These are phyloP conservation scores for Fragaria ananassa DNA, from an alignment of 306 rosid species.

Conservation along the genomic window DNA sequence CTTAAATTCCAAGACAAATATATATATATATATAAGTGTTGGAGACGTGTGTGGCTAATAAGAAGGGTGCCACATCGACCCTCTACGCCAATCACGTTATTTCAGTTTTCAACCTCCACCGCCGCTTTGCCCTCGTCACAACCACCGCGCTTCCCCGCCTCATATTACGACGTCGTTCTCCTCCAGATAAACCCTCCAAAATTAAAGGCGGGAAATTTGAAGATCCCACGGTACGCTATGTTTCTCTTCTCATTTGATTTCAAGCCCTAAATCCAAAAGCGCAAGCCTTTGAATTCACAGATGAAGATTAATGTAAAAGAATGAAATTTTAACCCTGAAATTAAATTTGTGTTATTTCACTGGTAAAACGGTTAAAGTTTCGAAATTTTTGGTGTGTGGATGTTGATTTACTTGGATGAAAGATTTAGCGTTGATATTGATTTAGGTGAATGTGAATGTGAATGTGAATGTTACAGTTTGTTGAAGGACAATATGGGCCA, in stretches of 20 bases:
- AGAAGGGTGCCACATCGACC: neutral
- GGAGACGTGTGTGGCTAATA: neutral
- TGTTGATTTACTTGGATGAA: neutral
- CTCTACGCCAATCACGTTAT: conserved; percentile 15
- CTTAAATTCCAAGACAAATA: no score
- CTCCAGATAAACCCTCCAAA: neutral
- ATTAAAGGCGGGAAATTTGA: neutral
- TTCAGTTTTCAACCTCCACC: conserved; percentile 3
- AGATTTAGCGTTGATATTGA: neutral
- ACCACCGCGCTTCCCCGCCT: neutral
- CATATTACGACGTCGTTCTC: neutral
- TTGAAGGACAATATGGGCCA: conserved; percentile 23
- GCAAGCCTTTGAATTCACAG: neutral
- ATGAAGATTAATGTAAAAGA: neutral
- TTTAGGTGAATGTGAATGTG: neutral
- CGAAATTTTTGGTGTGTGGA: neutral
- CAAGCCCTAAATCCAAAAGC: neutral
- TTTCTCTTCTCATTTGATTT: neutral
- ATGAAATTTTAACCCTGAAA: neutral
- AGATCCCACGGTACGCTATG: neutral
- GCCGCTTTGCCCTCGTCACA: neutral
- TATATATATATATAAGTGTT: no score
- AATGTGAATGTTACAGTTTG: neutral
- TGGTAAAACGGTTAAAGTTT: neutral
- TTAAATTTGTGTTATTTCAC: neutral